A percentile compares a stretch with the other conserved stretches of the same genome.
Evolutionary conservation across 2,329 filamentous ascomycete genomes (phyloP).

Genomic region (Lasiodiplodia theobromae): DNA sequence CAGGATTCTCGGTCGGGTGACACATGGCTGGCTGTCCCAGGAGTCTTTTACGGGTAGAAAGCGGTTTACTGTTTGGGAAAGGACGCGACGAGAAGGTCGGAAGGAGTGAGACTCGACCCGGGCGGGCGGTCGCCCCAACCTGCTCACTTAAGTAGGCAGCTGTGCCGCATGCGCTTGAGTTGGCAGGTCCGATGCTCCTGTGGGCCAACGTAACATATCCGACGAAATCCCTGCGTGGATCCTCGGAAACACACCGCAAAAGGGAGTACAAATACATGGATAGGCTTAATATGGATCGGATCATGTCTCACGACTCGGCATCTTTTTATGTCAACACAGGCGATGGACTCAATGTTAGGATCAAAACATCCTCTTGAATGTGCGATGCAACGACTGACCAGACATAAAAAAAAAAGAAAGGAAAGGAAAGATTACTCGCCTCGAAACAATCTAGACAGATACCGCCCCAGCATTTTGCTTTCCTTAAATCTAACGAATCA

Average conservation of each 20-base stretch:
- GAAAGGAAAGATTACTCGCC: no score
- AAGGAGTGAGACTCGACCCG: neutral
- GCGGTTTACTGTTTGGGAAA: neutral
- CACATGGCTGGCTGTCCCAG: neutral
- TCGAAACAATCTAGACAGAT: no score
- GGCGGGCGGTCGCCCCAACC: neutral
- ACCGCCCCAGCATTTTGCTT: no score
- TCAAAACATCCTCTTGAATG: neutral
- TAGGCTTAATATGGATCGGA: constrained; percentile 42
- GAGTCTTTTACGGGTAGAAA: no score
- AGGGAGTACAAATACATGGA: neutral
- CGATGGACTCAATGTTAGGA: neutral
- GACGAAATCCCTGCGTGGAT: neutral
- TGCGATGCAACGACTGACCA: no score
- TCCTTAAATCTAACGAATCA: no score
- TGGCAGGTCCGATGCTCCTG: neutral
- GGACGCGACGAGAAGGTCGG: neutral
- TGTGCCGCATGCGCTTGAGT: constrained; percentile 3
- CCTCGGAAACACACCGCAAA: neutral
- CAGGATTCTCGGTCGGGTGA: neutral
- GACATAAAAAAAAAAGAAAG: no score
- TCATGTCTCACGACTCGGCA: constrained; percentile 43
- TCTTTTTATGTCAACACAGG: neutral
- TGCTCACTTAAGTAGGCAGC: neutral
- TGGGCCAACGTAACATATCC: neutral